phyloP scores from a whole-genome alignment of 192 early-diverging fungal species.

The Backusella mclennaniae region DNA sequence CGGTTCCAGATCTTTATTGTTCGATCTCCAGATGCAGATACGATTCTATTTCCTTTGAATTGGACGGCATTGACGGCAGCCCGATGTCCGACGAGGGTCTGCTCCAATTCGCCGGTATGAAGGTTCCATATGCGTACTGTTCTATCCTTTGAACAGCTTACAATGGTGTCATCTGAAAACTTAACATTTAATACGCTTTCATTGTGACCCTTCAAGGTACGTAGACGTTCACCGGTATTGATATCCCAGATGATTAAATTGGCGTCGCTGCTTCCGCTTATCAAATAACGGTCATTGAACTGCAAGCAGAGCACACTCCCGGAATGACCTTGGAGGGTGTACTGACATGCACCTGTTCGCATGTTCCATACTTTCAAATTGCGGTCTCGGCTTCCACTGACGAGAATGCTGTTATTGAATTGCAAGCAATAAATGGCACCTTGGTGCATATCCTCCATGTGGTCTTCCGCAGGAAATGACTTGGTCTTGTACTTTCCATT shows the following conservation, averaged over 20 bases:
- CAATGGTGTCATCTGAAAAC: conserved; percentile 75
- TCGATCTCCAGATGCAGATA: conserved; percentile 79
- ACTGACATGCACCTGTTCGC: conserved; percentile 47
- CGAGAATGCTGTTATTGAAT: conserved; percentile 66
- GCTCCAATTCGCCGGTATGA: conserved; percentile 51
- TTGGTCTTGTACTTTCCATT: conserved; percentile 55
- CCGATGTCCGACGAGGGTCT: conserved; percentile 62
- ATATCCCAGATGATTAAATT: conserved; percentile 78
- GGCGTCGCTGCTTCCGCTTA: conserved; percentile 72
- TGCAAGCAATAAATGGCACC: conserved; percentile 89
- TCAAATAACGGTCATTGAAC: conserved; percentile 63
- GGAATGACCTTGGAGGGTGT: conserved; percentile 70
- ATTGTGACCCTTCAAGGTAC: conserved; percentile 50
- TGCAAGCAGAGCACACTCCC: conserved; percentile 90
- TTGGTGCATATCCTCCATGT: conserved; percentile 56
- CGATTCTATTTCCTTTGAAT: conserved; percentile 55
- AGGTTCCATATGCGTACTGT: conserved; percentile 83
- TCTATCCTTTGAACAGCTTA: conserved; percentile 83
- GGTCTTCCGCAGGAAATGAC: conserved; percentile 49
- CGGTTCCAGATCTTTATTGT: conserved; percentile 80
- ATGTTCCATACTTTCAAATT: conserved; percentile 80
- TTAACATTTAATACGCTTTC: conserved; percentile 77
- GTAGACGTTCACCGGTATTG: conserved; percentile 47
- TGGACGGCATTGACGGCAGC: conserved; percentile 86
- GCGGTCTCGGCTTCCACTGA: conserved; percentile 70